Conservation (phyloP, 345 rosid genomes). For the Dipteronia dyeriana region DNA sequence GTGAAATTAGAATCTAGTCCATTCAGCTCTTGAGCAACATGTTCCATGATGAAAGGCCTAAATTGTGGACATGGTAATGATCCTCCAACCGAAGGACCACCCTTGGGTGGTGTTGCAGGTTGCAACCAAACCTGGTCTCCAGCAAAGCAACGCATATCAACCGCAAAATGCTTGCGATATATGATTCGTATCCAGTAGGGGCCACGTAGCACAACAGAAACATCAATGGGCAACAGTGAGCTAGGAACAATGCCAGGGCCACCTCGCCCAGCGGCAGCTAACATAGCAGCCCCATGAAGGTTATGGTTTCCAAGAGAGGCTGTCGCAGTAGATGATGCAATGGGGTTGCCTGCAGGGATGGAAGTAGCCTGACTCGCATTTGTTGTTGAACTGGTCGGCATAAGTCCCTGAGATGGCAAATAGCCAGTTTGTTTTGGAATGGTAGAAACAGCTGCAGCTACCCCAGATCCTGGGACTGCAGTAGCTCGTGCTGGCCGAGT, state of each 20-base stretch:
- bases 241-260: constrained; percentile 99
- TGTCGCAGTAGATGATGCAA: constrained; percentile 46
- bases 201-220: constrained; percentile 96
- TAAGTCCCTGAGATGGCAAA: constrained; percentile 57
- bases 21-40: constrained; percentile 96
- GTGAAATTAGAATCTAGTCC: constrained; percentile 80
- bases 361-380: constrained; percentile 56
- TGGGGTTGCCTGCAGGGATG: constrained; percentile 45
- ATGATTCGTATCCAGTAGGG: constrained; percentile 98
- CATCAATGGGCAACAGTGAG: constrained; percentile 96
- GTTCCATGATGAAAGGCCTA: constrained; percentile 99
- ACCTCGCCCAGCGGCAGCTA: constrained; percentile 79
- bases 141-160: constrained; percentile 99
- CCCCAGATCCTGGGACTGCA: constrained; percentile 67
- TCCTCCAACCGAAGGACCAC: constrained; percentile 89
- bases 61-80: constrained; percentile 99
- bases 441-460: constrained; percentile 48
- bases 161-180: constrained; percentile 93
- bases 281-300: constrained; percentile 73
- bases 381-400: constrained; percentile 43
- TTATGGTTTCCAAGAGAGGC: constrained; percentile 64
- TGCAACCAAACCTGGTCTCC: constrained; percentile 99
- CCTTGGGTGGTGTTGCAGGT: constrained; percentile 98
- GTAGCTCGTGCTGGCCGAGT: constrained; percentile 97
- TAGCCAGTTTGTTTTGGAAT: constrained; percentile 67